phyloP scores from a whole-genome alignment of 495 filamentous ascomycete species.

The Hypoxylon rickii region DNA sequence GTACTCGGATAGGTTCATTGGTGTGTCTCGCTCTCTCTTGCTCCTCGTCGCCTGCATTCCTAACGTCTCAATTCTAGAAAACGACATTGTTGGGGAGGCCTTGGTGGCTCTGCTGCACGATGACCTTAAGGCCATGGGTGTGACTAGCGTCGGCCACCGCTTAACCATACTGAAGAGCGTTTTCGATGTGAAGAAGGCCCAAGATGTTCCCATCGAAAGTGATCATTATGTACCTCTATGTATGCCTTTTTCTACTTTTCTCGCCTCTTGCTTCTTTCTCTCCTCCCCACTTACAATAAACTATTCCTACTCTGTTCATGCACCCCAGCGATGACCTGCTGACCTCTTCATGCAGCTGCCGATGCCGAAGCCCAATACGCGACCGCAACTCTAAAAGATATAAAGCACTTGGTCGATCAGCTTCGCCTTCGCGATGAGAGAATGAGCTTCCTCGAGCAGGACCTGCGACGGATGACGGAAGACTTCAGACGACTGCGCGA shows the following conservation, averaged over 20 bases:
- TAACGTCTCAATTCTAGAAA: slow-evolving; percentile 63
- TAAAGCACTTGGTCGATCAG: slow-evolving; percentile 84
- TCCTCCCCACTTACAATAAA: background rate
- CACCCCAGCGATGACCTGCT: slow-evolving; percentile 23
- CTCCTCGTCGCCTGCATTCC: slow-evolving; percentile 34
- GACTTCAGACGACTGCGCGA: slow-evolving; percentile 85
- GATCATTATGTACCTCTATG: slow-evolving; percentile 94
- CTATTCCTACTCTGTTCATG: background rate
- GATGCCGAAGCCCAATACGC: slow-evolving; percentile 84
- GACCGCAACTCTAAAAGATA: slow-evolving; percentile 86
- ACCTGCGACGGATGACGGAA: slow-evolving; percentile 78
- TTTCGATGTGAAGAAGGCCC: slow-evolving; percentile 91
- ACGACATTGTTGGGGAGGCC: slow-evolving; percentile 91
- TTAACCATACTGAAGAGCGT: slow-evolving; percentile 93
- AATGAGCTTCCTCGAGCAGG: slow-evolving; percentile 76
- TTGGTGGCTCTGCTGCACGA: slow-evolving; percentile 87
- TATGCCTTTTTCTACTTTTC: slow-evolving; percentile 52
- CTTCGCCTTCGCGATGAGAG: slow-evolving; percentile 86
- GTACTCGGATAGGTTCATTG: slow-evolving; percentile 81
- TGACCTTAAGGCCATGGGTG: slow-evolving; percentile 92
- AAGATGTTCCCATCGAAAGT: slow-evolving; percentile 85
- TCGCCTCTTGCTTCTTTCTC: background rate
- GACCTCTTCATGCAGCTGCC: slow-evolving; percentile 63
- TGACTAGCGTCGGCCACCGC: slow-evolving; percentile 89
- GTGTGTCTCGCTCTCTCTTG: slow-evolving; percentile 51